Evolutionary conservation across 1,284 basidiomycete genomes (phyloP), one percentile per base, ranked within the genome.

Genomic region (Cryptococcus sp.): DNA sequence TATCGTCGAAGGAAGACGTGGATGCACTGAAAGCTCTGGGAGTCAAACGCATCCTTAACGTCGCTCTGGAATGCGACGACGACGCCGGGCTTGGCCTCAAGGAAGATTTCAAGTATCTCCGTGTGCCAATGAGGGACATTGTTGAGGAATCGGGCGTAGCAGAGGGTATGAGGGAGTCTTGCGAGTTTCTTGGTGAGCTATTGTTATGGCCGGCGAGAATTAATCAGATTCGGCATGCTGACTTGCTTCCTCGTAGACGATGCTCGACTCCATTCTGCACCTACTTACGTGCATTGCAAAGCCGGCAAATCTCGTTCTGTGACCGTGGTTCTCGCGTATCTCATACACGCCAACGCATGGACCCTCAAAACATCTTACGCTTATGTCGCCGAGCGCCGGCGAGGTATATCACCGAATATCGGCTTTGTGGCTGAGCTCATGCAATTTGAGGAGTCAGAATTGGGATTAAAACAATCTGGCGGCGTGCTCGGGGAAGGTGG

Each of bases 301-400:
- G 94, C 91, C 2, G 95, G 94, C 31, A 97, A 94, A 80, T 93
- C 91, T 1, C 88, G 95, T 17, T 93, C 90, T 0, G 94, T 97
- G n/a, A 96, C 92, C 0, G 90, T 93, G 10, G 93, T 97, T 42
- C 91, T 99, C 80, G 95, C 92, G 1, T 98, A 96, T 76, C 87
- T 99, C 52, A 97, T 99, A 65, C 93, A 96, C 70, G 90, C 93
- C 5, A 92, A 96, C 71, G 91, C 93, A 68, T 97, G 94, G 94
- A 89, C 92, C 8, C 84, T 98, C 50, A 89, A 90, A 31, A 87
- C 87, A 52, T 90, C 94, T 0, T 98, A 97, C 74, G 82, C 87
- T 1, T 94, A 92, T 73, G 94, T 98, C 22, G 84, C 91, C 44
- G 92, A 94, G 69, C 85, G 92, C 10, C 85, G 95, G 48, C 89